These are phyloP conservation scores for Seiridium unicorne DNA, from an alignment of 2,329 filamentous ascomycete species.

Conservation along the genomic window DNA sequence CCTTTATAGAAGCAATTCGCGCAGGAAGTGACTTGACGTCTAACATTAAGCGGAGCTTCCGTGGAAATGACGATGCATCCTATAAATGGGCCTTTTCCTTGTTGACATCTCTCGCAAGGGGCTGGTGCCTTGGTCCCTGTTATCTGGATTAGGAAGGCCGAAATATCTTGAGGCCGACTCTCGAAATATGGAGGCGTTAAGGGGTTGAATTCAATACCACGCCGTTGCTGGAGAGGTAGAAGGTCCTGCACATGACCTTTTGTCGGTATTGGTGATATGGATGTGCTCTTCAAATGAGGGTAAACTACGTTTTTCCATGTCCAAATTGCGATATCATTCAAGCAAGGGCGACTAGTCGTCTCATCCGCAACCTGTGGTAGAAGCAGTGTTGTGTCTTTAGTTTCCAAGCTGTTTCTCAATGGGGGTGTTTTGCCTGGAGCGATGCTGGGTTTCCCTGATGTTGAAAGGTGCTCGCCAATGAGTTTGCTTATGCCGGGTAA, in stretches of 20 bases:
- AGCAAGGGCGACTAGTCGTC: too few relatives aligned
- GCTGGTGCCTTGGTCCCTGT: constrained; percentile 8
- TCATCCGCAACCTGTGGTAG: too few relatives aligned
- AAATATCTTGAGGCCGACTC: constrained; percentile 12
- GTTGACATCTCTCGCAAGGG: constrained; percentile 11
- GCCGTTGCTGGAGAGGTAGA: constrained; percentile 10
- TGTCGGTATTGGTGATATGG: constrained; percentile 11
- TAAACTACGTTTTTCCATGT: constrained; percentile 22
- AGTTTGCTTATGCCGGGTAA: too few relatives aligned
- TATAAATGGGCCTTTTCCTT: constrained; percentile 13
- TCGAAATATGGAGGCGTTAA: constrained; percentile 9
- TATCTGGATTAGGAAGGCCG: constrained; percentile 16
- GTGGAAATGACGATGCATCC: constrained; percentile 16
- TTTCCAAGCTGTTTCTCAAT: too few relatives aligned
- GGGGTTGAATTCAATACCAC: constrained; percentile 14
- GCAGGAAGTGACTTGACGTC: constrained; percentile 13
- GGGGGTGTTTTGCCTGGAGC: too few relatives aligned
- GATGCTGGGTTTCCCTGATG: too few relatives aligned
- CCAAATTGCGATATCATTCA: constrained; percentile 13
- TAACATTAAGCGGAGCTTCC: constrained; percentile 8
- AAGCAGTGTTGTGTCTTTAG: too few relatives aligned
- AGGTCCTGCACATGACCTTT: constrained; percentile 12
- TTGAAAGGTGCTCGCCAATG: too few relatives aligned
- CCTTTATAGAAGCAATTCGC: constrained; percentile 19
- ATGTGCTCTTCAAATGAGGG: constrained; percentile 7